These are phyloP conservation scores for Apium graveolens DNA, from an alignment of 129 eudicot genomes.

Conservation along the genomic window DNA sequence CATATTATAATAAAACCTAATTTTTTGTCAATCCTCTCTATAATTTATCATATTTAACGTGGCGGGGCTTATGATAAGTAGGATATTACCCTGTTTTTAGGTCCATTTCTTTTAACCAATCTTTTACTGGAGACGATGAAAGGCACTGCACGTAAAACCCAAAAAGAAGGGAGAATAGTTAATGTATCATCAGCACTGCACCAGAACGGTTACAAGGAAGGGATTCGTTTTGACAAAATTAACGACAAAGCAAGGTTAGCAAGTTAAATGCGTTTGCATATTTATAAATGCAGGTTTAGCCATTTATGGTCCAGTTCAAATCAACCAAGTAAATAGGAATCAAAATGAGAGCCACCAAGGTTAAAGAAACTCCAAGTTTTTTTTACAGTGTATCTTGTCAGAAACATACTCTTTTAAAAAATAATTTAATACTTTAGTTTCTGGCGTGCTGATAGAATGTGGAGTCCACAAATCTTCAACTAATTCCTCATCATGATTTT, in stretches of 20 bases:
- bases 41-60: too few species aligned
- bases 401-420: neutral
- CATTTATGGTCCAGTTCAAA: neutral
- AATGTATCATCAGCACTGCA: slow-evolving; percentile 74
- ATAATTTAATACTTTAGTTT: neutral
- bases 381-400: too few species aligned
- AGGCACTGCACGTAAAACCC: slow-evolving; percentile 50
- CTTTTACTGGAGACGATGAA: slow-evolving; percentile 83
- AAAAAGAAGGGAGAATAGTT: slow-evolving; percentile 83
- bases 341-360: neutral
- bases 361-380: too few species aligned
- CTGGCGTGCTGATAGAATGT: neutral
- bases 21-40: too few species aligned
- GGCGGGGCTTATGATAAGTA: neutral
- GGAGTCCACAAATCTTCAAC: neutral
- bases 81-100: slow-evolving; percentile 19
- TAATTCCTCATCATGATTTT: slow-evolving; percentile 6
- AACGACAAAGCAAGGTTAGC: slow-evolving; percentile 61
- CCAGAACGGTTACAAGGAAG: slow-evolving; percentile 47
- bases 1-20: too few species aligned
- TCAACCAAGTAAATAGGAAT: neutral
- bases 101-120: slow-evolving; percentile 87
- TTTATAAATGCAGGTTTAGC: too few species aligned
- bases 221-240: slow-evolving; percentile 70
- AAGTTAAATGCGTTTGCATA: neutral